These are phyloP conservation scores for Fusarium redolens DNA, from an alignment of 2,329 filamentous ascomycete species.

Conservation along the genomic window DNA sequence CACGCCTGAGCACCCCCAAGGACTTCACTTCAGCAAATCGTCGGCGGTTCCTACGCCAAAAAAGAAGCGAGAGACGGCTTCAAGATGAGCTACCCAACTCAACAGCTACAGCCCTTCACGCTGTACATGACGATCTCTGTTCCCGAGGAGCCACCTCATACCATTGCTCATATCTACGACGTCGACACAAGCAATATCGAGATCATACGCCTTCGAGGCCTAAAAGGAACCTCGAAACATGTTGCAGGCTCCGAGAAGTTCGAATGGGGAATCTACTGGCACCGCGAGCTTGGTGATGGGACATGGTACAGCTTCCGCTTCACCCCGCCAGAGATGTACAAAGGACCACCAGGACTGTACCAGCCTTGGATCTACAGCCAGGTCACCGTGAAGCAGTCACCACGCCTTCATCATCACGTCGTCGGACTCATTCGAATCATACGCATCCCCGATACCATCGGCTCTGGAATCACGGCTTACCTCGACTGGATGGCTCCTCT, in stretches of 20 bases:
- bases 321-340: not conserved
- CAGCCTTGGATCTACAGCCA: slow-evolving; percentile 36
- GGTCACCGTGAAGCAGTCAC: slow-evolving; percentile 38
- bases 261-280: slow-evolving; percentile 53
- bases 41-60: not conserved
- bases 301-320: slow-evolving; percentile 44
- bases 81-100: slow-evolving; percentile 33
- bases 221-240: slow-evolving; percentile 36
- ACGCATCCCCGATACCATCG: slow-evolving; percentile 29
- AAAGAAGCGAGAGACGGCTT: not conserved
- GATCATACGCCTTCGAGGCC: slow-evolving; percentile 13
- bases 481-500: slow-evolving; percentile 49
- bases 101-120: slow-evolving; percentile 37
- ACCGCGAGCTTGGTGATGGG: slow-evolving; percentile 43
- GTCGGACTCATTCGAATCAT: slow-evolving; percentile 49
- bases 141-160: slow-evolving; percentile 15
- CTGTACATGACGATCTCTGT: slow-evolving; percentile 44
- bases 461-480: slow-evolving; percentile 43
- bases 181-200: slow-evolving; percentile 14
- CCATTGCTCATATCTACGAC: slow-evolving; percentile 21
- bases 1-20: not conserved
- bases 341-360: slow-evolving; percentile 15
- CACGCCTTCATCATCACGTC: slow-evolving; percentile 45
- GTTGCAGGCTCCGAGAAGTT: slow-evolving; percentile 46
- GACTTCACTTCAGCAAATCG: not conserved